Conservation (phyloP, 106 monocot species). For the Gastrodia elata region DNA sequence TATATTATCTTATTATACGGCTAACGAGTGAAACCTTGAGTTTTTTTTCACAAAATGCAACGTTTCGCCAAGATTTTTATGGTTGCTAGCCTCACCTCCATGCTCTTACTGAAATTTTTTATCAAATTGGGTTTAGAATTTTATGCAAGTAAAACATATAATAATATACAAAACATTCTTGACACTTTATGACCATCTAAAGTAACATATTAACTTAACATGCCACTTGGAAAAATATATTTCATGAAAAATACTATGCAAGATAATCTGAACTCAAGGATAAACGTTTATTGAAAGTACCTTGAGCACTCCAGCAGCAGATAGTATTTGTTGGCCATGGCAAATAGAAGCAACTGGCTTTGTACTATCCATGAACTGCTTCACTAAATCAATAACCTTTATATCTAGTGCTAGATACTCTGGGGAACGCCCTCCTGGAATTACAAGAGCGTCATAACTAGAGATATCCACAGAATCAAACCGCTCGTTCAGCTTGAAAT, state of each 20-base stretch:
- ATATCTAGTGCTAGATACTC: slow-evolving; percentile 80
- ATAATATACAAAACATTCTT: background rate
- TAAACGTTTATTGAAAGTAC: slow-evolving; percentile 19
- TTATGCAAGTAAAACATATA: background rate
- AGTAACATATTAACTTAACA: background rate
- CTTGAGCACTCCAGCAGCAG: slow-evolving; percentile 91
- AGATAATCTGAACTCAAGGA: background rate
- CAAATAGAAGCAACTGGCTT: slow-evolving; percentile 95
- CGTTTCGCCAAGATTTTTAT: background rate
- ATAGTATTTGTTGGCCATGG: slow-evolving; percentile 93
- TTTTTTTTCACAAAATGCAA: background rate
- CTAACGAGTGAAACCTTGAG: background rate
- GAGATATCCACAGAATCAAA: slow-evolving; percentile 47
- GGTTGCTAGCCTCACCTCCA: background rate
- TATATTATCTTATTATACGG: background rate
- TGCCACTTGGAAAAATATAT: background rate
- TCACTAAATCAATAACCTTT: slow-evolving; percentile 64
- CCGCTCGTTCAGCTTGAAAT: slow-evolving; percentile 41
- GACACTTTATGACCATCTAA: background rate
- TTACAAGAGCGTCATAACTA: slow-evolving; percentile 76
- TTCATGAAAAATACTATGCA: background rate
- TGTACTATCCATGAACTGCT: slow-evolving; percentile 53
- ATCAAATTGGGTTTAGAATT: background rate
- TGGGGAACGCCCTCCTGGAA: slow-evolving; percentile 86
- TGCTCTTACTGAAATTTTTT: background rate